Evolutionary conservation across 257 asterid species (phyloP), one percentile per base, ranked within the genome.

Genomic region (Lycium ferocissimum): DNA sequence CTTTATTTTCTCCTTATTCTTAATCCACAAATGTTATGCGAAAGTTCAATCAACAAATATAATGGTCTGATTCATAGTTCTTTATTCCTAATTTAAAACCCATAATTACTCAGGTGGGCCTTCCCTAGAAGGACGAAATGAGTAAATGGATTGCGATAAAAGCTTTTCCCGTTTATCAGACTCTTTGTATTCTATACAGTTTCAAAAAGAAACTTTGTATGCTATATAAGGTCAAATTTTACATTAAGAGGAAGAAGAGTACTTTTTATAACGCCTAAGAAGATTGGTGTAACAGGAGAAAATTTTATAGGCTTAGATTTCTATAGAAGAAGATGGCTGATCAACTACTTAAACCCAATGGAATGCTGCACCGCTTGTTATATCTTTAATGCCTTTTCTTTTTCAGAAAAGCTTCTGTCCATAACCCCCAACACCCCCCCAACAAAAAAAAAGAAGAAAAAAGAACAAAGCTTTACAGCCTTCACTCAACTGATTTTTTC

Each of bases 61-160:
- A 72, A 72, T 10, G 80, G 80, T n/a, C 80, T 72, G 58, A 22
- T 78, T 53, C 47, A 53, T 15, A 53, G 65, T 78, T 53, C 65
- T 53, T 53, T 61, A 15, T 53, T 78, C 65, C 49, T 8, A 26
- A 7, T 78, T 26, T 78, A 53, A 78, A 78, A 53, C 65, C 14
- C 65, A 53, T 2, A 78, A 53, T 65, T 53, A 14, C 33, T 78
- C 82, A 53, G 82, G 82, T 78, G 45, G 59, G 22, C 26, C 65
- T 7, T 53, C 49, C 82, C 9, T 33, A 59, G 65, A 0, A 53
- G 82, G 49, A 33, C 47, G 82, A 20, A 78, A 78, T 51, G 82
- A 51, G 22, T 26, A 13, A 78, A 53, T 53, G 49, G 65, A 26
- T 7, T 14, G 13, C 0, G 13, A 49, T 49, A 75, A 49, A 73